A percentile compares a stretch with the other conserved stretches of the same genome.
These are phyloP conservation scores for Pseudocohnilembus persalinus DNA, from an alignment of 169 alveolate genomes.

Conservation along the genomic window DNA sequence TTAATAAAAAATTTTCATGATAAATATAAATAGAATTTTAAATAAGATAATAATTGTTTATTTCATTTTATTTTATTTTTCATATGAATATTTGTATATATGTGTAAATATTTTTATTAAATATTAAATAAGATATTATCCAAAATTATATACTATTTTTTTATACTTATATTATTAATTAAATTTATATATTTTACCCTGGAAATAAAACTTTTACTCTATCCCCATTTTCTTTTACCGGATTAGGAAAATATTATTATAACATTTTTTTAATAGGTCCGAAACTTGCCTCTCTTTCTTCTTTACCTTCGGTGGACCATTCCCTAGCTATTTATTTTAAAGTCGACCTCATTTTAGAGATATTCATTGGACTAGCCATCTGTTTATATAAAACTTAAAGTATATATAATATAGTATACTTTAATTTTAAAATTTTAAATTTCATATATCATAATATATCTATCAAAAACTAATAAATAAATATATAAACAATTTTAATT, in stretches of 20 bases:
- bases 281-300: constrained; percentile 94
- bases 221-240: constrained; percentile 24
- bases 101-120: too few species aligned
- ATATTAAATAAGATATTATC: too few species aligned
- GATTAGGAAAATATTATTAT: constrained; percentile 78
- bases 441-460: not conserved
- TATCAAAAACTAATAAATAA: too few species aligned
- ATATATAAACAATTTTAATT: too few species aligned
- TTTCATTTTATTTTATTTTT: too few species aligned
- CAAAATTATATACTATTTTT: too few species aligned
- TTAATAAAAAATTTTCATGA: too few species aligned
- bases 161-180: too few species aligned
- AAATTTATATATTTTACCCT: constrained; percentile 12
- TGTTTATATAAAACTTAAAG: not conserved
- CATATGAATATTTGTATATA: too few species aligned
- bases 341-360: constrained; percentile 88
- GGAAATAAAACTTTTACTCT: constrained; percentile 29
- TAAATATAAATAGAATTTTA: too few species aligned
- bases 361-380: constrained; percentile 49
- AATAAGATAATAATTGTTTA: too few species aligned
- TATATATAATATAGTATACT: not conserved
- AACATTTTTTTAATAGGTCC: constrained; percentile 92
- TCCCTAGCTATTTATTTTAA: constrained; percentile 95
- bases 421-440: too few species aligned
- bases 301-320: constrained; percentile 94